Evolutionary conservation across 2,329 filamentous ascomycete genomes (phyloP).

Genomic region (Aspergillus calidoustus): DNA sequence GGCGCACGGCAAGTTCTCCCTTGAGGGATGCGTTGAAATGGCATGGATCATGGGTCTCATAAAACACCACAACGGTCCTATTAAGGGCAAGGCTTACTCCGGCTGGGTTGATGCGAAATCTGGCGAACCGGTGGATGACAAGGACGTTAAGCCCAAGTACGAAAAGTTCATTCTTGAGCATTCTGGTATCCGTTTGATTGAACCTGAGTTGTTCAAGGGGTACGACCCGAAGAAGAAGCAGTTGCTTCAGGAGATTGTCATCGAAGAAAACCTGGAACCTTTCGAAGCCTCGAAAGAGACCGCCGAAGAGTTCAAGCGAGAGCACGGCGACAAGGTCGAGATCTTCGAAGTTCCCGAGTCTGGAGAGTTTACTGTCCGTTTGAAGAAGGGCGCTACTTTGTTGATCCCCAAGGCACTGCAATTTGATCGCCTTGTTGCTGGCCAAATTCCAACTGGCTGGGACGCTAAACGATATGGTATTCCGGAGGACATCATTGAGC

Average conservation of each 20-base stretch:
- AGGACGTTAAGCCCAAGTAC: slow-evolving; percentile 96
- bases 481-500: slow-evolving; percentile 94
- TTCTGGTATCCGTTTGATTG: slow-evolving; percentile 94
- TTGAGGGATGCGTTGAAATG: slow-evolving; percentile 99
- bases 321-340: slow-evolving; percentile 97
- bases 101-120: slow-evolving; percentile 96
- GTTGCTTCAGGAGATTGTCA: slow-evolving; percentile 94
- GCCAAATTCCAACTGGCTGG: slow-evolving; percentile 97
- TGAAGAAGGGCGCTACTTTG: slow-evolving; percentile 93
- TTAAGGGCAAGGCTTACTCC: slow-evolving; percentile 96
- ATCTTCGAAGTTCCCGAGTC: slow-evolving; percentile 94
- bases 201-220: slow-evolving; percentile 93
- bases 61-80: slow-evolving; percentile 94
- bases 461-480: slow-evolving; percentile 95
- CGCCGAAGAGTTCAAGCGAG: slow-evolving; percentile 93
- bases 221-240: slow-evolving; percentile 99
- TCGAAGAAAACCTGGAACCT: slow-evolving; percentile 94
- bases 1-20: slow-evolving; percentile 91
- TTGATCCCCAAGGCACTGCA: slow-evolving; percentile 96
- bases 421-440: slow-evolving; percentile 96
- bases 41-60: slow-evolving; percentile 99
- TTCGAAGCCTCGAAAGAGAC: slow-evolving; percentile 98
- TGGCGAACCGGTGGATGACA: slow-evolving; percentile 94
- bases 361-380: slow-evolving; percentile 89
- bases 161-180: slow-evolving; percentile 97